Percentiles rank a stretch among this genome's conserved stretches.
Conservation (phyloP, 139 green algal genomes). For the Chlorella sorokiniana region DNA sequence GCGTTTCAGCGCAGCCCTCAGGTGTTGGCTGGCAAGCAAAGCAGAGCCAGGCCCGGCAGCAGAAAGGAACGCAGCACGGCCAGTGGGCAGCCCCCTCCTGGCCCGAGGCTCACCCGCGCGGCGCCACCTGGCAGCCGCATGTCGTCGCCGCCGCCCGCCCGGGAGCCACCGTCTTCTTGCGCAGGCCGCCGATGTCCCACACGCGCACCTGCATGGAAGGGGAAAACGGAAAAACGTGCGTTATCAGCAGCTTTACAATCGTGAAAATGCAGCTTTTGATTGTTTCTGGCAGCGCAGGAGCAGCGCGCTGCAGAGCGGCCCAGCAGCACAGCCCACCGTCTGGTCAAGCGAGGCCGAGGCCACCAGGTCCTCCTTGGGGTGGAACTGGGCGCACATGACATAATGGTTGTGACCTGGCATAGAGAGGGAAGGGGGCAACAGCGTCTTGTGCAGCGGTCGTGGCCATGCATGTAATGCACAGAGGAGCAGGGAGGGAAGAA, state of each 20-base stretch:
- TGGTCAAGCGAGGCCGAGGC: slow-evolving; percentile 52
- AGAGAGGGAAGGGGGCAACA: neutral
- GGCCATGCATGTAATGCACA: too few relatives aligned
- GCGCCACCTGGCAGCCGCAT: slow-evolving; percentile 72
- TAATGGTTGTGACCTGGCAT: slow-evolving; percentile 98
- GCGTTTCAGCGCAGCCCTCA: neutral
- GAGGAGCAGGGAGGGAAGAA: too few relatives aligned
- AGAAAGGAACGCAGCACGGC: too few relatives aligned
- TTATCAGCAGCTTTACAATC: neutral
- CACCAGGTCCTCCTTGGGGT: slow-evolving; percentile 94
- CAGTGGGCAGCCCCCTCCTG: neutral
- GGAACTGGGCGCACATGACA: slow-evolving; percentile 99
- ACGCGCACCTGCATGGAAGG: slow-evolving; percentile 96
- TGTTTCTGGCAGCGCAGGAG: too few relatives aligned
- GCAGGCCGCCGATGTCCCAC: slow-evolving; percentile 97
- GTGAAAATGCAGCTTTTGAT: too few relatives aligned
- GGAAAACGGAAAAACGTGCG: slow-evolving; percentile 51
- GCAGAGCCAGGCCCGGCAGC: too few relatives aligned
- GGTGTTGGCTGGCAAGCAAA: neutral
- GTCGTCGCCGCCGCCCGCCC: slow-evolving; percentile 72
- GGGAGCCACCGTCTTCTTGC: slow-evolving; percentile 93
- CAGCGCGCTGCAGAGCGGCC: neutral
- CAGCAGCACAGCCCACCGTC: slow-evolving; percentile 51
- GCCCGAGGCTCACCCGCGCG: neutral
- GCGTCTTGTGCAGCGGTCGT: too few relatives aligned